Conservation (phyloP, 2,329 filamentous ascomycete genomes). For the Colletotrichum tropicale region DNA sequence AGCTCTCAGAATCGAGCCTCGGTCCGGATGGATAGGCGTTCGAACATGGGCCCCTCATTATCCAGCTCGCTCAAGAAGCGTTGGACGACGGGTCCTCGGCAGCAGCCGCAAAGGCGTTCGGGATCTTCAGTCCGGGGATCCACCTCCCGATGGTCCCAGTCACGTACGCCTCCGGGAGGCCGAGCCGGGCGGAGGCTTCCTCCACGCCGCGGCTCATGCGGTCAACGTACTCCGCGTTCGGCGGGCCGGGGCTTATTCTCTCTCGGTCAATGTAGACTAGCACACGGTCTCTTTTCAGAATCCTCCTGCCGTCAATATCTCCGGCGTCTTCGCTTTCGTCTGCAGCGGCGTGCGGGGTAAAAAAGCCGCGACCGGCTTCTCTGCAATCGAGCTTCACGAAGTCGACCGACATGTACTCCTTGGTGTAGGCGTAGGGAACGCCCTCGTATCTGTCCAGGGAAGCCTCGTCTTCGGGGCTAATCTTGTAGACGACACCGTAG, state of each 20-base stretch:
- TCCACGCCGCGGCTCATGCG: constrained; percentile 68
- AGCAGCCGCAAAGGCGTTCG: neutral
- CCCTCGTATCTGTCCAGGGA: constrained; percentile 64
- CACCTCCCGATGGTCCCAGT: constrained; percentile 56
- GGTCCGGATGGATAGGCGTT: neutral
- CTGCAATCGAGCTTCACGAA: constrained; percentile 27
- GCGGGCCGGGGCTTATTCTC: constrained; percentile 38
- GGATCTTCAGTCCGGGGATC: neutral
- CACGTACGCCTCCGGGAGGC: constrained; percentile 61
- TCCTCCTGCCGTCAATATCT: neutral
- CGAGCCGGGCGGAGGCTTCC: constrained; percentile 59
- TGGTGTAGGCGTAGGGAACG: constrained; percentile 66
- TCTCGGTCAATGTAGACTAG: constrained; percentile 65
- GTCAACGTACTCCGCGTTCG: constrained; percentile 62
- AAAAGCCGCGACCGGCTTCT: neutral
- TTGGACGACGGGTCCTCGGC: neutral
- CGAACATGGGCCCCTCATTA: neutral
- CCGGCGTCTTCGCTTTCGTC: neutral
- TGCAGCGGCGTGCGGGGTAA: neutral
- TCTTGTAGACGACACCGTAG: constrained; percentile 62
- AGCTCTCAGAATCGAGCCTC: neutral
- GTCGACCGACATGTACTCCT: constrained; percentile 48
- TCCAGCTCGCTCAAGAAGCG: neutral
- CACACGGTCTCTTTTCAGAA: constrained; percentile 31
- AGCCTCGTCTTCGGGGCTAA: constrained; percentile 54